These are phyloP conservation scores for Glycine soja DNA, from an alignment of 306 rosid species.

Conservation along the genomic window DNA sequence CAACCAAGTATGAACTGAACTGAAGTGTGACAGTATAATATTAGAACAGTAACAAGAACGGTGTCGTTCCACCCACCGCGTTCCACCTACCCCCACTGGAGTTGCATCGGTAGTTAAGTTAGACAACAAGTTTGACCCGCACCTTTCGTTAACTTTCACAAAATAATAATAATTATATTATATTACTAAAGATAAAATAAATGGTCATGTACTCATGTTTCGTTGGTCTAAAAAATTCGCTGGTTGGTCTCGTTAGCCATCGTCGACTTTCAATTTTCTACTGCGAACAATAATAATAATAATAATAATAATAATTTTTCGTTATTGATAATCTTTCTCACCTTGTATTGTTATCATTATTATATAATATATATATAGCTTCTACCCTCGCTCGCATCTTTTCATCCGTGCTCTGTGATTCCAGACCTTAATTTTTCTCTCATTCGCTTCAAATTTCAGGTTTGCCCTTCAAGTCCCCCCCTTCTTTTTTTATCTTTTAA, in stretches of 20 bases:
- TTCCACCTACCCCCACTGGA: constrained; percentile 8
- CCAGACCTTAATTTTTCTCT: constrained; percentile 39
- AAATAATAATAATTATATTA: too few species aligned
- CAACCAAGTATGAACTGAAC: constrained; percentile 5
- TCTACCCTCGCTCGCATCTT: not conserved
- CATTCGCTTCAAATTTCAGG: constrained; percentile 53
- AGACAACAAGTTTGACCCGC: constrained; percentile 4
- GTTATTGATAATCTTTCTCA: not conserved
- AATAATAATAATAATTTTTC: too few species aligned
- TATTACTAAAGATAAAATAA: not conserved
- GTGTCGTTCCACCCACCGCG: constrained; percentile 5
- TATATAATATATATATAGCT: not conserved
- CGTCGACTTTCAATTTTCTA: constrained; percentile 27
- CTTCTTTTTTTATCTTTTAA: not conserved
- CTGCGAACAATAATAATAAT: not conserved
- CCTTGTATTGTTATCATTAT: constrained; percentile 6
- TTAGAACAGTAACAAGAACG: not conserved
- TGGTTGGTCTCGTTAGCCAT: constrained; percentile 19
- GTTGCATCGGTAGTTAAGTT: not conserved
- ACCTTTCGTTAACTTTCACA: not conserved
- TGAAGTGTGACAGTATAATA: not conserved
- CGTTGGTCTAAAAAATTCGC: not conserved
- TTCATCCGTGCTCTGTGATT: constrained; percentile 19
- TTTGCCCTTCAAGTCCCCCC: constrained; percentile 27
- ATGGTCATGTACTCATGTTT: not conserved